Percentiles rank a stretch among this genome's conserved stretches.
These are phyloP conservation scores for Suhomyces vadensis DNA, from an alignment of 805 yeast genomes.

Conservation along the genomic window DNA sequence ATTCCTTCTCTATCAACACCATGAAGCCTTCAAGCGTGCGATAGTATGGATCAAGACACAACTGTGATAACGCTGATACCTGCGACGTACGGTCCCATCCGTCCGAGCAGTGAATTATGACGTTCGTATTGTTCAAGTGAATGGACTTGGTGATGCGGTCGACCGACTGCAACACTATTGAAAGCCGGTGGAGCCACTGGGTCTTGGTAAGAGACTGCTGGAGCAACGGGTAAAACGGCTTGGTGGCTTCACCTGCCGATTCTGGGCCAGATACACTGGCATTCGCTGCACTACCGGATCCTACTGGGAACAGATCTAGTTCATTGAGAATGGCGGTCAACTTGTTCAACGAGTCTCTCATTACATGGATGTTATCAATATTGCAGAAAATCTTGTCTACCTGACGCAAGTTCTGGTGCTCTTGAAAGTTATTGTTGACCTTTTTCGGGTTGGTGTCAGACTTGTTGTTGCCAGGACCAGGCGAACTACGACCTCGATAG, in stretches of 20 bases:
- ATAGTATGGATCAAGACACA: conserved; percentile 87
- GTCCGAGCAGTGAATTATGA: conserved; percentile 91
- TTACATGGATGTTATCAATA: conserved; percentile 92
- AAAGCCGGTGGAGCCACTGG: conserved; percentile 76
- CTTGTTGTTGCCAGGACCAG: neutral
- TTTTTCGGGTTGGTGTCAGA: conserved; percentile 12
- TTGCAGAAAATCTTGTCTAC: conserved; percentile 78
- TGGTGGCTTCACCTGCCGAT: conserved; percentile 5
- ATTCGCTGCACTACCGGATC: neutral
- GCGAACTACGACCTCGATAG: conserved; percentile 47
- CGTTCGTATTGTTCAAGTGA: conserved; percentile 77
- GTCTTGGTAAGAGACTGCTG: conserved; percentile 61
- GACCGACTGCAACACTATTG: conserved; percentile 69
- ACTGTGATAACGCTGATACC: conserved; percentile 75
- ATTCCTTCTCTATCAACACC: conserved; percentile 85
- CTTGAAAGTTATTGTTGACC: conserved; percentile 2
- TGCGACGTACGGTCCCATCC: conserved; percentile 99
- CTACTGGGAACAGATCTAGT: conserved; percentile 57
- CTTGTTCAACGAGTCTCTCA: conserved; percentile 77
- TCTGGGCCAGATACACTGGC: neutral
- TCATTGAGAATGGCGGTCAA: conserved; percentile 64
- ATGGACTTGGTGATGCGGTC: conserved; percentile 80
- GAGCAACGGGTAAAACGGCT: conserved; percentile 23
- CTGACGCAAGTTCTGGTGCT: conserved; percentile 23
- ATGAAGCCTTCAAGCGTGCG: conserved; percentile 88